Evolutionary conservation across 2,329 filamentous ascomycete species (phyloP).

Genomic region (Boeremia lycopersici): DNA sequence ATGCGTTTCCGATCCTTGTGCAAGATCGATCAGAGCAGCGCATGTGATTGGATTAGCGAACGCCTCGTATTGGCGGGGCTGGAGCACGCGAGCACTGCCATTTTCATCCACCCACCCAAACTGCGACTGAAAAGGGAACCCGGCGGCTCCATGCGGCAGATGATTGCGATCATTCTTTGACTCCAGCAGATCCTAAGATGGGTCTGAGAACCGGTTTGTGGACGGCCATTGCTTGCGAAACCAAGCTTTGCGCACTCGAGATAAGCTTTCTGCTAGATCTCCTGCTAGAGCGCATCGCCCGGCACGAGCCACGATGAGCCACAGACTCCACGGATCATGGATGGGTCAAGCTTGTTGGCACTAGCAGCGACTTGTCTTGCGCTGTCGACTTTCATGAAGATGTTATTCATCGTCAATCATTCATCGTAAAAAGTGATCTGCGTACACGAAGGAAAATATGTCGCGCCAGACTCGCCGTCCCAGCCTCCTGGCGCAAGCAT

Average conservation of each 20-base stretch:
- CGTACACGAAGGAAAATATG: no score
- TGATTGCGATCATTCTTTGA: neutral
- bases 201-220: neutral
- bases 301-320: conserved; percentile 7
- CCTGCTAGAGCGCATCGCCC: conserved; percentile 7
- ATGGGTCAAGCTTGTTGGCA: neutral
- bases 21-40: neutral
- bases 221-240: neutral
- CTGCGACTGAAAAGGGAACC: neutral
- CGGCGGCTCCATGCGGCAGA: neutral
- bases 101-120: neutral
- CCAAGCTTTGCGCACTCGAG: conserved; percentile 10
- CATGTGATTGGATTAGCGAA: conserved; percentile 13
- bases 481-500: no score
- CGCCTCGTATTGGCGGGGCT: conserved; percentile 5
- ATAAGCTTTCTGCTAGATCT: conserved; percentile 19
- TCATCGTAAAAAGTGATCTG: no score
- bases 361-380: neutral
- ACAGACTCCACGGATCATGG: neutral
- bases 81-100: conserved; percentile 10
- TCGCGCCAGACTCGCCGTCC: no score
- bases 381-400: no score
- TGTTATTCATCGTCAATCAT: no score
- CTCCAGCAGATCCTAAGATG: neutral
- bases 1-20: conserved; percentile 4